Percentiles rank a stretch among this genome's conserved stretches.
Conservation (phyloP, 2,329 filamentous ascomycete species). For the Xylariaceae sp. region DNA sequence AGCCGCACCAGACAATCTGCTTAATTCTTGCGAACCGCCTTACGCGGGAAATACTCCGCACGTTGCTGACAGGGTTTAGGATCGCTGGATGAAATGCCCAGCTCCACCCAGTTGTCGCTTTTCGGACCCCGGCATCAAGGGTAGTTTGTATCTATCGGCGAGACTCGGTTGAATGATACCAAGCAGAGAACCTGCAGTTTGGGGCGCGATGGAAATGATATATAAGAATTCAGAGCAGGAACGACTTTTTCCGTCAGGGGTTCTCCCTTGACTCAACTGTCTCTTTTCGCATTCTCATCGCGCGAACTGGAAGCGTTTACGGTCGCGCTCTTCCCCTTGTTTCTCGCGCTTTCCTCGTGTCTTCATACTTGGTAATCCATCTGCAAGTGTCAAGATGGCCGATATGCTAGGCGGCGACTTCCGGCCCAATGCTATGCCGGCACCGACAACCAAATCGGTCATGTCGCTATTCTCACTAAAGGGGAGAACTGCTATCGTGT, state of each 20-base stretch:
- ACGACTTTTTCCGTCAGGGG: too few relatives aligned
- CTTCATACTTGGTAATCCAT: neutral
- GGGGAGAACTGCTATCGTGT: slow-evolving; percentile 65
- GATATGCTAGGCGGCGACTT: slow-evolving; percentile 47
- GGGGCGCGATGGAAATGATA: neutral
- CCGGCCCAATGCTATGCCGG: slow-evolving; percentile 50
- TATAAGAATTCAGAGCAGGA: too few relatives aligned
- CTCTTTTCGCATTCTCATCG: too few relatives aligned
- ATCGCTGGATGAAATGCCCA: neutral
- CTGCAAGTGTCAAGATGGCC: slow-evolving; percentile 28
- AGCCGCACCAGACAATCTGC: too few relatives aligned
- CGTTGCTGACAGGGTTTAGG: neutral
- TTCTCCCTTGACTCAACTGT: too few relatives aligned
- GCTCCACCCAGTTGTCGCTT: slow-evolving; percentile 14
- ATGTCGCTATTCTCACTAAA: slow-evolving; percentile 66
- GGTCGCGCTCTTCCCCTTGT: too few relatives aligned
- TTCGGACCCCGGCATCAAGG: slow-evolving; percentile 13
- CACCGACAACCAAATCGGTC: slow-evolving; percentile 46
- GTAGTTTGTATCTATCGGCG: slow-evolving; percentile 8
- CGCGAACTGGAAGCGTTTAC: too few relatives aligned
- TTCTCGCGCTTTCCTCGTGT: too few relatives aligned
- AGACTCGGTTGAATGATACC: slow-evolving; percentile 11
- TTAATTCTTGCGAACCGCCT: slow-evolving; percentile 5
- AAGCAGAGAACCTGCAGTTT: slow-evolving; percentile 1
- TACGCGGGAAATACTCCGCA: slow-evolving; percentile 10